These are phyloP conservation scores for Beauveria bassiana DNA, from an alignment of 2,329 filamentous ascomycete species.

Conservation along the genomic window DNA sequence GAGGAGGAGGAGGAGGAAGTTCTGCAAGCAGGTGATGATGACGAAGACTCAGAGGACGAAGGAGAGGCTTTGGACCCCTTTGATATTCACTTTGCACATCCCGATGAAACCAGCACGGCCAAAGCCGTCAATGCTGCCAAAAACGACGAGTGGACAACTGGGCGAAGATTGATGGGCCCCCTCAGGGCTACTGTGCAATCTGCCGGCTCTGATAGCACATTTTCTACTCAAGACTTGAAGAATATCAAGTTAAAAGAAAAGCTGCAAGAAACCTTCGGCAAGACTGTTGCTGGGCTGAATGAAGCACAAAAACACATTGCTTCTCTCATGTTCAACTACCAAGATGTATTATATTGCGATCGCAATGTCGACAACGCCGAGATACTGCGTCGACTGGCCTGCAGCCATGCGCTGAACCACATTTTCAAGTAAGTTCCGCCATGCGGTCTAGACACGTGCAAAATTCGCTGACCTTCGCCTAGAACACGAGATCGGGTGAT, in stretches of 20 bases:
- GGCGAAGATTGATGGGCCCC: conserved; percentile 37
- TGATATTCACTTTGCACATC: conserved; percentile 67
- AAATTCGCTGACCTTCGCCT: conserved; percentile 14
- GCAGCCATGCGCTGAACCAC: conserved; percentile 84
- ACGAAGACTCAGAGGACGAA: conserved; percentile 40
- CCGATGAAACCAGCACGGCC: conserved; percentile 53
- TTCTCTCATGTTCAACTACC: conserved; percentile 71
- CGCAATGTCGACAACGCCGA: conserved; percentile 62
- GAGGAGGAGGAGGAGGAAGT: conserved; percentile 33
- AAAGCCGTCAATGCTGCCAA: conserved; percentile 44
- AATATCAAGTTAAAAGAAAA: conserved; percentile 63
- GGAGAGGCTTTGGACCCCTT: conserved; percentile 62
- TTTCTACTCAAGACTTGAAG: conserved; percentile 31
- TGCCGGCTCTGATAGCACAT: conserved; percentile 32
- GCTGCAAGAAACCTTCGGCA: conserved; percentile 46
- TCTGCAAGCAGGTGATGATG: conserved; percentile 19
- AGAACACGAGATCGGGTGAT: conserved; percentile 82
- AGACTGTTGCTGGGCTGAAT: conserved; percentile 50
- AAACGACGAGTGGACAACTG: conserved; percentile 42
- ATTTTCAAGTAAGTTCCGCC: conserved; percentile 61
- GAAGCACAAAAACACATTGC: conserved; percentile 57
- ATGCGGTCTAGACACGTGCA: neutral
- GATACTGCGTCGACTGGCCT: conserved; percentile 62
- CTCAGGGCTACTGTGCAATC: conserved; percentile 40
- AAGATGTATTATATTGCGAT: conserved; percentile 69